Conservation (phyloP, 2,329 filamentous ascomycete genomes). For the Pseudogymnoascus sp. region DNA sequence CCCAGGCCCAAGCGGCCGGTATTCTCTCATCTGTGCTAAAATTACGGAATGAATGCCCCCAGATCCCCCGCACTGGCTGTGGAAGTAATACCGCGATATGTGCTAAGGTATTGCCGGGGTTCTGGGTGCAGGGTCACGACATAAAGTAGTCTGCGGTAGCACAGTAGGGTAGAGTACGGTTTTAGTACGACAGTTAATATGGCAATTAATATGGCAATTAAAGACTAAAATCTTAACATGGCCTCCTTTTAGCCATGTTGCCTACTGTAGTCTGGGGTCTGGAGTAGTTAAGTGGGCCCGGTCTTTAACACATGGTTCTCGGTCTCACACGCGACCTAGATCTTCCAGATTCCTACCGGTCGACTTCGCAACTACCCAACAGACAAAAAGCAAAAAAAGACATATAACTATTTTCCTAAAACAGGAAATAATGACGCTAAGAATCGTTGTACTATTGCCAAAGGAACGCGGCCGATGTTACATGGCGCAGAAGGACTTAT, state of each 20-base stretch:
- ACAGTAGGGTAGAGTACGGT: neutral
- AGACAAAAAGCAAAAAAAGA: neutral
- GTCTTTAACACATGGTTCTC: neutral
- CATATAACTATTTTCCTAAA: neutral
- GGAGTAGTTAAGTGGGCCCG: neutral
- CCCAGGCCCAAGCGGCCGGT: neutral
- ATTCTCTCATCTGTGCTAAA: slow-evolving; percentile 11
- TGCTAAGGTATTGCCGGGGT: neutral
- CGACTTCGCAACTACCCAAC: neutral
- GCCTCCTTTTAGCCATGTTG: neutral
- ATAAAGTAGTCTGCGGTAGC: neutral
- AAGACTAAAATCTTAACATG: neutral
- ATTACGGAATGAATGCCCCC: neutral
- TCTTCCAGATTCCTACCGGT: neutral
- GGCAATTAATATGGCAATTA: neutral
- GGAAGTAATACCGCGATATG: neutral
- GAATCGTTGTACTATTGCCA: neutral
- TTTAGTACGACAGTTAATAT: neutral
- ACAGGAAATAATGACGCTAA: neutral
- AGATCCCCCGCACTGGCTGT: neutral
- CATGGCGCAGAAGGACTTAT: neutral
- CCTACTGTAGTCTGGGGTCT: neutral
- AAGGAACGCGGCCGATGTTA: neutral
- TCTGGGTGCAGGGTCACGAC: neutral
- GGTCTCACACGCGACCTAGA: neutral